Evolutionary conservation across 768 basidiomycete genomes (phyloP), one percentile per base, ranked within the genome.

Genomic region (Tylopilus vinaceipallidus): DNA sequence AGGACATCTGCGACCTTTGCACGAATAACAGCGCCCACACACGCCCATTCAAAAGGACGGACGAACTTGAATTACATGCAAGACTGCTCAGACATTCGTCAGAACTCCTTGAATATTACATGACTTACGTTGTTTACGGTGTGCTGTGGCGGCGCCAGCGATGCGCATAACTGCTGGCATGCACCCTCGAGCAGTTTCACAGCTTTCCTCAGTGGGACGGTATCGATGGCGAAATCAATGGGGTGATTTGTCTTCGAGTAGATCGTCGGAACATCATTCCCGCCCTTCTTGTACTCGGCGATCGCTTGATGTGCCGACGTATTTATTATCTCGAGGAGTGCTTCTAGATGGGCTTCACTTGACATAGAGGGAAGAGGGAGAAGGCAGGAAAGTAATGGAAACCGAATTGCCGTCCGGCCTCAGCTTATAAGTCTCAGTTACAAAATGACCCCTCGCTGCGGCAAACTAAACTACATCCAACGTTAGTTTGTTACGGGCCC

Each of bases 251-350:
- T 12, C 34, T 55, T 49, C 3, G 61, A 60, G 32, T 64, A 45
- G 32, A 63, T 54, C 9, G 61, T 63, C 29, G 63, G 63, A 16
- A 63, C 58, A 4, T 55, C 43, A 9, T 58, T 26, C 3, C 51
- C 61, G 0, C 36, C 42, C 20, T 64, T 63, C 42, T 59, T 66
- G 53, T 65, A 66, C 34, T 59, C 61, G 14, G 50, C 44, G 13
- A 65, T 62, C 16, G 58, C 58, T 47, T 56, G 54, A 6, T 49
- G 58, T 19, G 67, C 56, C 10, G 70, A 58, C 2, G 54, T 48
- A 30, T 60, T 64, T 50, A 71, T 65, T n/a, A 71, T 67, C 8
- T 53, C 57, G 32, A 71, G 60, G 39, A 71, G 59, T 62, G n/a
- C n/a, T n/a, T n/a, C n/a, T n/a, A n/a, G n/a, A n/a, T n/a, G n/a